phyloP scores from a whole-genome alignment of 768 basidiomycete genomes.

The Russula lepida region DNA sequence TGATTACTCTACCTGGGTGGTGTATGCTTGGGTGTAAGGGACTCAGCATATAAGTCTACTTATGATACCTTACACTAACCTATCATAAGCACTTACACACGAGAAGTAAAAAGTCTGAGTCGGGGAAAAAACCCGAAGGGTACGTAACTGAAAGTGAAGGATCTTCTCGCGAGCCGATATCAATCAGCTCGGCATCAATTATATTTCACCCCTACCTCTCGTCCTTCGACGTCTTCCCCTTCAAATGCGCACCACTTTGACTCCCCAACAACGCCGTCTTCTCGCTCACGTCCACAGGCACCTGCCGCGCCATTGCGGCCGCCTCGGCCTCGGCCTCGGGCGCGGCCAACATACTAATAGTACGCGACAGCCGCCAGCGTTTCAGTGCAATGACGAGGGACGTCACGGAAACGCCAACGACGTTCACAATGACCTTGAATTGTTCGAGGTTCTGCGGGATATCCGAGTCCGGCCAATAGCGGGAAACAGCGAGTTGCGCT shows the following conservation, averaged over 20 bases:
- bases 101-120: not conserved
- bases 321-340: not conserved
- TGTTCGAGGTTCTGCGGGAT: slow-evolving; percentile 9
- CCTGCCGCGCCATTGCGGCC: not conserved
- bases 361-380: slow-evolving; percentile 2
- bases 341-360: not conserved
- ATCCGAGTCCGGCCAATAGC: slow-evolving; percentile 14
- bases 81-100: not conserved
- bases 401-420: slow-evolving; percentile 3
- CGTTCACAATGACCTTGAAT: slow-evolving; percentile 16
- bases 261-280: slow-evolving; percentile 2
- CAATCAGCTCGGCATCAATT: slow-evolving; percentile 8
- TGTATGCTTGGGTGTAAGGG: too few species aligned
- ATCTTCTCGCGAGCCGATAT: slow-evolving; percentile 6
- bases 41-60: not conserved
- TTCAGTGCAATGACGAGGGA: slow-evolving; percentile 10
- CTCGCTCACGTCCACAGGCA: slow-evolving; percentile 1
- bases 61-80: not conserved
- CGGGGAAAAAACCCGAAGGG: not conserved
- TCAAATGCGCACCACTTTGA: not conserved
- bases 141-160: not conserved
- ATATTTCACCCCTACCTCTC: too few species aligned
- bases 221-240: too few species aligned
- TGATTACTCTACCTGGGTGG: too few species aligned
- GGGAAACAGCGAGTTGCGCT: slow-evolving; percentile 13